phyloP scores from a whole-genome alignment of 176 grass and related monocot genomes.

The Oryza officinalis region DNA sequence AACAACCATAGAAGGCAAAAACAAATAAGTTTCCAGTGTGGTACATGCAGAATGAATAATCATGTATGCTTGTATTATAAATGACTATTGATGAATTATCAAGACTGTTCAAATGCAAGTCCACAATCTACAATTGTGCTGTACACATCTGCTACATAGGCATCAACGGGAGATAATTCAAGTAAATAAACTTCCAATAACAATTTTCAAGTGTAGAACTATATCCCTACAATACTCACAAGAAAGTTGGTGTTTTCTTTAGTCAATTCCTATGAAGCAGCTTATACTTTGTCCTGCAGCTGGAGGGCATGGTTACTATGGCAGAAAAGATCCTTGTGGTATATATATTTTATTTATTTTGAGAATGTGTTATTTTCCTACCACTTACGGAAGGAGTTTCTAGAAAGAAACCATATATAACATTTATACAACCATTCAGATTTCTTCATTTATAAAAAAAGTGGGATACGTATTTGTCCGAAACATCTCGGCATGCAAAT shows the following conservation, averaged over 20 bases:
- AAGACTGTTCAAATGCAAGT: slow-evolving; percentile 2
- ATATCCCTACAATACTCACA: slow-evolving; percentile 12
- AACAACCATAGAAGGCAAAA: not conserved
- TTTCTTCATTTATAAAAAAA: slow-evolving; percentile 14
- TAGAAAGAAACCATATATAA: slow-evolving; percentile 1
- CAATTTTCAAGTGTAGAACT: not conserved
- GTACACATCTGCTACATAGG: not conserved
- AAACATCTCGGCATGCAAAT: slow-evolving; percentile 99
- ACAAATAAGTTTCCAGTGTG: slow-evolving; percentile 12
- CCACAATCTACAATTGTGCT: not conserved
- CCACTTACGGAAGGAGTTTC: not conserved
- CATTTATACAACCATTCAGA: slow-evolving; percentile 8
- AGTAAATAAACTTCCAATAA: slow-evolving; percentile 5
- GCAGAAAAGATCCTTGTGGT: slow-evolving; percentile 22
- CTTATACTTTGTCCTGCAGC: not conserved
- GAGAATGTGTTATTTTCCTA: not conserved
- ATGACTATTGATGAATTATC: not conserved
- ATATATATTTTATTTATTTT: slow-evolving; percentile 3
- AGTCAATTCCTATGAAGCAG: slow-evolving; percentile 8
- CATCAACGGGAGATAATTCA: not conserved
- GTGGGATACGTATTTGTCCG: slow-evolving; percentile 95
- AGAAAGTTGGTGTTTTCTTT: slow-evolving; percentile 3
- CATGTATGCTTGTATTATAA: slow-evolving; percentile 23
- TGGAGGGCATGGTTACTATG: not conserved
- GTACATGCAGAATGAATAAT: not conserved